A percentile compares a stretch with the other conserved stretches of the same genome.
Conservation (phyloP, 768 basidiomycete genomes). For the Lentinus tigrinus region DNA sequence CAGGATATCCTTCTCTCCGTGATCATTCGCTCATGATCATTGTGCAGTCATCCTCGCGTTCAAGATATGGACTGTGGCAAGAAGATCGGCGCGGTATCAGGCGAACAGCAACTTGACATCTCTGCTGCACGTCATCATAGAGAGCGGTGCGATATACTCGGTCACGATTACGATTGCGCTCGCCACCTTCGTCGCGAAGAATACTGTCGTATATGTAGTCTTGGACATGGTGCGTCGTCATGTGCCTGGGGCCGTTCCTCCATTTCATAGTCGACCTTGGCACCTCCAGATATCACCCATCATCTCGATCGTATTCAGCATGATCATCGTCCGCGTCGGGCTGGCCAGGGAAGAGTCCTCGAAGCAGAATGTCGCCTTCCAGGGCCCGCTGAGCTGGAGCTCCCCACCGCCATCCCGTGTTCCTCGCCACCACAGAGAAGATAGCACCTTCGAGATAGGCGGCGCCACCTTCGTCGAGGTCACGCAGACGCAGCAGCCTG, state of each 20-base stretch:
- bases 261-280: neutral
- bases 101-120: constrained; percentile 18
- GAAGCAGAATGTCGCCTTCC: neutral
- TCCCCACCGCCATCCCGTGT: neutral
- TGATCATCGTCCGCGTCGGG: constrained; percentile 11
- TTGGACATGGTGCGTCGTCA: constrained; percentile 34
- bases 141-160: constrained; percentile 39
- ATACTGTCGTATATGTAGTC: constrained; percentile 33
- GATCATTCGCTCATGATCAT: neutral
- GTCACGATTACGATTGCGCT: constrained; percentile 33
- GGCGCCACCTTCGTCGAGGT: constrained; percentile 8
- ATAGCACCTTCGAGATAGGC: constrained; percentile 1
- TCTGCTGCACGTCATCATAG: constrained; percentile 33
- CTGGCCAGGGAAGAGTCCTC: constrained; percentile 1
- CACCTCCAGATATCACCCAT: constrained; percentile 5
- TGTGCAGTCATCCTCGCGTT: constrained; percentile 28
- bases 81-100: constrained; percentile 17
- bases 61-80: constrained; percentile 32
- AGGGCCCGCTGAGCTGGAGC: neutral
- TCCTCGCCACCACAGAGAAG: neutral
- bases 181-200: constrained; percentile 26
- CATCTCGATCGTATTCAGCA: constrained; percentile 13
- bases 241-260: no score
- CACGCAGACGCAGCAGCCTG: constrained; percentile 2
- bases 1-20: neutral